A percentile compares a stretch with the other conserved stretches of the same genome.
phyloP scores from a whole-genome alignment of 495 filamentous ascomycete species.

The Bombardia bombarda region DNA sequence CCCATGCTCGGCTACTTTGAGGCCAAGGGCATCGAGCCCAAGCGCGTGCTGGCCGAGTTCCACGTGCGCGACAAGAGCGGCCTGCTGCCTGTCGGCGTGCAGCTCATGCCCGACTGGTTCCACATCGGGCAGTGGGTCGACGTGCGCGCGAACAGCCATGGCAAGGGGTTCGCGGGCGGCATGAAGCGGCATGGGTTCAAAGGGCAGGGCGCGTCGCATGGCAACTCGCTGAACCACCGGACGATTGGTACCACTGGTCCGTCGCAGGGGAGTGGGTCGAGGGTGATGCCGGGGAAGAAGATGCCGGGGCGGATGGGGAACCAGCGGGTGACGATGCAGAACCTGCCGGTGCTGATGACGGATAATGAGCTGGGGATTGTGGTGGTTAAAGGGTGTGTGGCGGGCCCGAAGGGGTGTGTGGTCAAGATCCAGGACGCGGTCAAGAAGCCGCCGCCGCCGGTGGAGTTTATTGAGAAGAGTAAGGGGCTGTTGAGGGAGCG shows the following conservation, averaged over 20 bases:
- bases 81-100: constrained; percentile 61
- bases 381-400: constrained; percentile 76
- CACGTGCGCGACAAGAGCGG: constrained; percentile 69
- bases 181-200: constrained; percentile 91
- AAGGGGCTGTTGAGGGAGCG: constrained; percentile 27
- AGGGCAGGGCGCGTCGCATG: constrained; percentile 88
- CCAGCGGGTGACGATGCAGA: constrained; percentile 78
- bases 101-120: constrained; percentile 79
- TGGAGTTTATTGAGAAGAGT: constrained; percentile 33
- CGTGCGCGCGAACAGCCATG: constrained; percentile 65
- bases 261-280: constrained; percentile 82
- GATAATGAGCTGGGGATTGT: constrained; percentile 79
- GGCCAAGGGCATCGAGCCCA: constrained; percentile 67
- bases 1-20: constrained; percentile 82
- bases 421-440: constrained; percentile 86
- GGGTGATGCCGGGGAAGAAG: constrained; percentile 90
- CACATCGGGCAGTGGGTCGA: constrained; percentile 85
- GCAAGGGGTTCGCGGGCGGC: constrained; percentile 89
- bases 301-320: constrained; percentile 96
- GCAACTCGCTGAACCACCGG: constrained; percentile 86
- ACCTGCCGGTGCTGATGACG: constrained; percentile 79
- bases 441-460: constrained; percentile 76
- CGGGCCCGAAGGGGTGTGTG: constrained; percentile 73
- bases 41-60: constrained; percentile 78
- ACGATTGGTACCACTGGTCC: constrained; percentile 81